Base-by-base conservation (phyloP, 805 yeast genomes). In the Suhomyces pyralidae region DNA sequence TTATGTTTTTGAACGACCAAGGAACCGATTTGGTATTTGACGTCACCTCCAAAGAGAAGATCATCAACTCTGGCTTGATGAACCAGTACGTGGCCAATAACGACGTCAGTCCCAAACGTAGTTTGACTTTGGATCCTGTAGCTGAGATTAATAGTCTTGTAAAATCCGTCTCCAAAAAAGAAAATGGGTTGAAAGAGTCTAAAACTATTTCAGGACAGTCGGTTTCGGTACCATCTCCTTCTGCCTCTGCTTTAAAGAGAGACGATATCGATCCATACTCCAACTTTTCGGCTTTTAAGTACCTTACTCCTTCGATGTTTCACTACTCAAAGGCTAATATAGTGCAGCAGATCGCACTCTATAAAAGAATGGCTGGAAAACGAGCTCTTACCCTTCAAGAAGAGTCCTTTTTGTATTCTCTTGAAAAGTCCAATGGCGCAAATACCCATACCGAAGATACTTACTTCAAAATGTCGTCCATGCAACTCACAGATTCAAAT, bases 381-480 rank as follows among this genome's bases (percentile, higher is more conserved):
- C n/a, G 38, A 22, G 19, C 14, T 3, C 50, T 48, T 24, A 25
- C 24, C 5, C 5, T 48, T 10, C 43, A 19, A 15, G 38, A 48
- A 40, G 3, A 15, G 12, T 25, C 45, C 0, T 48, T 48, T 36
- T 40, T 48, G 28, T 15, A 34, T 12, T 48, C 50, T 5, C 50
- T 48, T 19, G 20, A 20, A 17, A 24, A n/a, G 15, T 36, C 45
- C 28, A 40, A 48, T 1, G 22, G 22, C 2, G 34, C 5, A 71
- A 83, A 48, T 58, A 57, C 28, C 51, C 54, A 56, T 36, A 54
- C 20, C 36, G 40, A 43, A 50, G 32, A 54, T 5, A 32, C 53
- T 26, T 55, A 57, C 19, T 69, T 77, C 38, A 61, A 65, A 14
- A 75, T 74, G 50, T 71, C 74, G 45, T 77, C 77, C 60, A 64